Conservation (phyloP, 116 monocot species). For the Iris pallida region DNA sequence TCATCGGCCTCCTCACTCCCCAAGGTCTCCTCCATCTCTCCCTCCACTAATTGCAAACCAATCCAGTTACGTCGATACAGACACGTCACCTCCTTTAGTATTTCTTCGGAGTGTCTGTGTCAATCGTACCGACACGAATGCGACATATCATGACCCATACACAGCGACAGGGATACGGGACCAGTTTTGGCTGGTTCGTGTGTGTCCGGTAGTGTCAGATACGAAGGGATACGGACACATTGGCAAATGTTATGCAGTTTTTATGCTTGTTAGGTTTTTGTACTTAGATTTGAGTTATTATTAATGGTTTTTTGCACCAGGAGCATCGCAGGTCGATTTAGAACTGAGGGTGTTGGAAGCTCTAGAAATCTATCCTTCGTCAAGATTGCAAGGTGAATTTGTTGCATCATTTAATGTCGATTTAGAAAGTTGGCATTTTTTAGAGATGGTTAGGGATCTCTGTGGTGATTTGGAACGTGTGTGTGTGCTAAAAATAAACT, state of each 20-base stretch:
- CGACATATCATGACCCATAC: too few relatives aligned
- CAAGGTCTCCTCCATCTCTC: slow-evolving; percentile 20
- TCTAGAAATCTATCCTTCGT: slow-evolving; percentile 72
- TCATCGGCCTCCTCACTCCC: slow-evolving; percentile 49
- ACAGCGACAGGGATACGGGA: too few relatives aligned
- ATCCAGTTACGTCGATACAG: not conserved
- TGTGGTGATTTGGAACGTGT: too few relatives aligned
- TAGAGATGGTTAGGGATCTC: not conserved
- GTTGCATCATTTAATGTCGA: not conserved
- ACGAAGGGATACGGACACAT: too few relatives aligned
- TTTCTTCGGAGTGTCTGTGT: too few relatives aligned
- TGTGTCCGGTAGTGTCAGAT: too few relatives aligned
- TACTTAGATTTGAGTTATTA: not conserved
- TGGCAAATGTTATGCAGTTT: not conserved
- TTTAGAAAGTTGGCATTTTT: not conserved
- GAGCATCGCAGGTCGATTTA: slow-evolving; percentile 81
- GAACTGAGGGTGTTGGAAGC: slow-evolving; percentile 77
- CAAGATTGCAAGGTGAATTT: slow-evolving; percentile 61
- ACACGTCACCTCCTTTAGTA: not conserved
- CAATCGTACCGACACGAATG: too few relatives aligned
- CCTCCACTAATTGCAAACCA: not conserved
- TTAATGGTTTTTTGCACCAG: slow-evolving; percentile 12
- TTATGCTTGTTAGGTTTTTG: not conserved
- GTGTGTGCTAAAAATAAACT: too few relatives aligned
- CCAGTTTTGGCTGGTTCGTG: too few relatives aligned